Percentiles rank a stretch among this genome's conserved stretches.
These are phyloP conservation scores for Phaeodactylum tricornutum DNA, from an alignment of 108 stramenopile species.

Conservation along the genomic window DNA sequence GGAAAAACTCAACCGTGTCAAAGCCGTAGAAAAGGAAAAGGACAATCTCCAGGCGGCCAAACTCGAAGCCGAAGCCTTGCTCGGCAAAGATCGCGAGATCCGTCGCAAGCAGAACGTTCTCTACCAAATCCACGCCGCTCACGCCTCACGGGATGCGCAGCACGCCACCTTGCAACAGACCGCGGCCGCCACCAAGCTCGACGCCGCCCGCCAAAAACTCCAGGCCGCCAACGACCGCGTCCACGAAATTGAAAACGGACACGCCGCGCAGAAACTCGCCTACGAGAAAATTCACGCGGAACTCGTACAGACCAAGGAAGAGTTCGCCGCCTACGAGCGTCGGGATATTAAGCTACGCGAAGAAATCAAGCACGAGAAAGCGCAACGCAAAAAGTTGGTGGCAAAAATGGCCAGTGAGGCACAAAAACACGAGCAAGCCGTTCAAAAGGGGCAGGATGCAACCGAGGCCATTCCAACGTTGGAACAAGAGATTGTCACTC, in stretches of 20 bases:
- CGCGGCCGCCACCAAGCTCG: slow-evolving; percentile 8
- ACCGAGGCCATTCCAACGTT: slow-evolving; percentile 54
- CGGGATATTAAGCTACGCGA: slow-evolving; percentile 89
- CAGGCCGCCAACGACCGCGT: slow-evolving; percentile 37
- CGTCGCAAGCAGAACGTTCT: slow-evolving; percentile 83
- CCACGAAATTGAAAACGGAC: slow-evolving; percentile 48
- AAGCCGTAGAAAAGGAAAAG: slow-evolving; percentile 93
- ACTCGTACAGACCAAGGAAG: slow-evolving; percentile 72
- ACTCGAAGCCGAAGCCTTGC: slow-evolving; percentile 78
- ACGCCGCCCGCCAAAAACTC: slow-evolving; percentile 28
- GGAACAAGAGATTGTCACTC: slow-evolving; percentile 43
- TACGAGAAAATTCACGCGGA: slow-evolving; percentile 49
- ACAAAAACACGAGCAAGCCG: slow-evolving; percentile 46
- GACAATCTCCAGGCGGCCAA: slow-evolving; percentile 82
- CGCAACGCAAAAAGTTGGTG: slow-evolving; percentile 62
- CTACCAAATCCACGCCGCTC: slow-evolving; percentile 67
- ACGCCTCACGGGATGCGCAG: slow-evolving; percentile 24
- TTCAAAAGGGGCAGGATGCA: slow-evolving; percentile 35
- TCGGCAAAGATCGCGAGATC: slow-evolving; percentile 80
- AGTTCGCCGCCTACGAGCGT: slow-evolving; percentile 82
- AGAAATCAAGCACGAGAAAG: slow-evolving; percentile 82
- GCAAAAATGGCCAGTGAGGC: slow-evolving; percentile 51
- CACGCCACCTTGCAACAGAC: slow-evolving; percentile 13
- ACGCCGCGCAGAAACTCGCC: slow-evolving; percentile 40
- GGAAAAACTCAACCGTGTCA: slow-evolving; percentile 93